Evolutionary conservation across 2,329 filamentous ascomycete genomes (phyloP), one percentile per base, ranked within the genome.

Genomic region (Colletotrichum neosansevieriae): DNA sequence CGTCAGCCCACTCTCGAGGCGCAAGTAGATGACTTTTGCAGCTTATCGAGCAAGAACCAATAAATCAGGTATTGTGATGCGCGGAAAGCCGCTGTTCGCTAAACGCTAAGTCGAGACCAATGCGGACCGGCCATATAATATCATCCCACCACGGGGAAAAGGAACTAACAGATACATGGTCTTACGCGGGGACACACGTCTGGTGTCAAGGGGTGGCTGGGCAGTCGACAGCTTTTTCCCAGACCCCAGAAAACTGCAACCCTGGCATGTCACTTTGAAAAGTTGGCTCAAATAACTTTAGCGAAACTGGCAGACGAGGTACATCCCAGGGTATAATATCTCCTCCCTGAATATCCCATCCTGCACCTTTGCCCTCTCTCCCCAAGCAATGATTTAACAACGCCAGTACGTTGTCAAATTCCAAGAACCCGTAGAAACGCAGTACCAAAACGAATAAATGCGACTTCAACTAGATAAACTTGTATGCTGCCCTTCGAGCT

Each of bases 311-410:
- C 47, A 68, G 49, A 63, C 40, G 54, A 58, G 61, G 54, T 38
- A 50, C 42, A 65, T 50, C 49, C 56, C 54, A 66, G 66, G 62
- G 62, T 69, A 69, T 69, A 65, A 44, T 38, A 36, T 66, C 36
- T 66, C 54, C 21, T 60, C 49, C 61, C 61, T 50, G 47, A 59
- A 65, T 36, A 65, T 66, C 36, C 56, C 54, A 42, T 60, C 34
- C 34, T 60, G 66, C 61, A 58, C 56, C 40, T 49, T 45, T 40
- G 38, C 60, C 40, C 45, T 58, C 17, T 12, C 51, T 34, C 42
- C 49, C 58, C 42, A 63, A 49, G 63, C 50, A 56, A 42, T 42
- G 40, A 40, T 50, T 56, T 49, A 49, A 40, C 40, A 66, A 61
- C 54, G 47, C 40, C 45, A 12, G 38, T 11, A 58, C 34, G 36